Evolutionary conservation across 139 green algal species (phyloP).

Genomic region (Asterochloris erici): DNA sequence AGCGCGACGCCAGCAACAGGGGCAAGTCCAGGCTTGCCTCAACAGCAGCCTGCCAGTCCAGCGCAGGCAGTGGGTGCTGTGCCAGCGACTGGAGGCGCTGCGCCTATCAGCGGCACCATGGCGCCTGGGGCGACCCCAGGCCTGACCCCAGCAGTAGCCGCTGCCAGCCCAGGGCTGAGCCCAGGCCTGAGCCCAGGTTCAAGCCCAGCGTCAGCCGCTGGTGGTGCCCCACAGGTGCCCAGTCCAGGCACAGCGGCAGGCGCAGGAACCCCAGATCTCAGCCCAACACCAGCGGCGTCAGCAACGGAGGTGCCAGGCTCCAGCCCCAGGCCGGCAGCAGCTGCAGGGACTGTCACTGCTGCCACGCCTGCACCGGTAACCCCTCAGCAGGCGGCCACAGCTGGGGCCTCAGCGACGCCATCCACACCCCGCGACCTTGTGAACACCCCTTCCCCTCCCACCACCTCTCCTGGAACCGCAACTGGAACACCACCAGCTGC

Average conservation of each 20-base stretch:
- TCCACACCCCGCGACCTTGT: background rate
- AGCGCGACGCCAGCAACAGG: too few relatives aligned
- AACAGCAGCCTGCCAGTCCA: too few relatives aligned
- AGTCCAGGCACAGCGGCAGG: background rate
- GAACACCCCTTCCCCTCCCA: background rate
- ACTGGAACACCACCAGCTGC: background rate
- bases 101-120: too few relatives aligned
- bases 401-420: background rate
- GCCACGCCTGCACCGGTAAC: background rate
- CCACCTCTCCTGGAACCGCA: background rate
- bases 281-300: background rate
- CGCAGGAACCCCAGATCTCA: background rate
- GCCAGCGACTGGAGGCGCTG: too few relatives aligned
- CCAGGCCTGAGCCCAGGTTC: background rate
- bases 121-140: too few relatives aligned
- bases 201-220: background rate
- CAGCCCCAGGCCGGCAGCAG: background rate
- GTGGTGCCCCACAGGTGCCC: background rate
- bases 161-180: background rate
- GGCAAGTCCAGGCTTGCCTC: too few relatives aligned
- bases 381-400: background rate
- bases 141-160: background rate
- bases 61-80: too few relatives aligned
- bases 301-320: background rate
- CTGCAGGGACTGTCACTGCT: background rate